phyloP scores from a whole-genome alignment of 768 basidiomycete species.

The Trametes elegans region DNA sequence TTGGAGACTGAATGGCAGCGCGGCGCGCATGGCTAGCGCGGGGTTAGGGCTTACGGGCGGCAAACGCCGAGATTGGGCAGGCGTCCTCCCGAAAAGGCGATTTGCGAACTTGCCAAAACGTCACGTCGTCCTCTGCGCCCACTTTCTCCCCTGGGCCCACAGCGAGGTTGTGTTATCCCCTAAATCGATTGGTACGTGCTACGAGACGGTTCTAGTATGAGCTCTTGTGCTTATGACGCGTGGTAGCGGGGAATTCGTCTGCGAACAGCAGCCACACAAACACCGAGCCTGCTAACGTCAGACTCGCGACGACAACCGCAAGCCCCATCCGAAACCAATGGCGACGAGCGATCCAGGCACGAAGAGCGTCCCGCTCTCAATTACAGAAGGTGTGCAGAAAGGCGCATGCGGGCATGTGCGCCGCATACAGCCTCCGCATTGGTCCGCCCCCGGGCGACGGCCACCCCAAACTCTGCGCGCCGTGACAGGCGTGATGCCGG shows the following conservation, averaged over 20 bases:
- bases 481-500: too few relatives aligned
- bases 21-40: neutral
- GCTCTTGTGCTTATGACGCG: too few relatives aligned
- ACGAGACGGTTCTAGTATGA: too few relatives aligned
- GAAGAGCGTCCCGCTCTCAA: constrained; percentile 41
- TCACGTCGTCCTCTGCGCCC: constrained; percentile 1
- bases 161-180: too few relatives aligned
- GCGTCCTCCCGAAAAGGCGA: constrained; percentile 19
- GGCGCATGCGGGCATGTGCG: neutral
- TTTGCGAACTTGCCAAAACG: constrained; percentile 7
- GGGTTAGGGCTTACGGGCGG: constrained; percentile 16
- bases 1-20: neutral
- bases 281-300: too few relatives aligned
- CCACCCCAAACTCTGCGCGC: constrained; percentile 2
- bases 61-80: constrained; percentile 19
- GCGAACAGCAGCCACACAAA: neutral
- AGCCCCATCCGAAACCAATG: constrained; percentile 11
- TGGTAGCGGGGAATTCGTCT: too few relatives aligned
- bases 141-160: too few relatives aligned
- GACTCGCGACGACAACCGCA: too few relatives aligned
- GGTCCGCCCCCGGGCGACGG: too few relatives aligned
- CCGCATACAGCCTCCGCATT: too few relatives aligned
- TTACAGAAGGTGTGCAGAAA: constrained; percentile 57
- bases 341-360: constrained; percentile 30
- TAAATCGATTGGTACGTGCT: too few relatives aligned